phyloP scores from a whole-genome alignment of 106 monocot species.

The Vanilla planifolia region DNA sequence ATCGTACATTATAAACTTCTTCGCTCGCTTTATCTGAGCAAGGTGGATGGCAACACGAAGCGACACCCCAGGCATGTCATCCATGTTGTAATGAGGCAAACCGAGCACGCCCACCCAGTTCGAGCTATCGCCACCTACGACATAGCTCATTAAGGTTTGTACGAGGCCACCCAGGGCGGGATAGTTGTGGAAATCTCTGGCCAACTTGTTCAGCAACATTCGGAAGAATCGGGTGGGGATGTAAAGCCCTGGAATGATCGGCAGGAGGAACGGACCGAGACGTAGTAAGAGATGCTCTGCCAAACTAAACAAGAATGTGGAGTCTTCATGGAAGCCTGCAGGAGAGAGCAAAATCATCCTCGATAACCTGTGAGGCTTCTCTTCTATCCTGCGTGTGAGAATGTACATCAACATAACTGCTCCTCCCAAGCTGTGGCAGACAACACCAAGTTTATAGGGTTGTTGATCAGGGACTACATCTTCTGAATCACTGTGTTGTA shows the following conservation, averaged over 20 bases:
- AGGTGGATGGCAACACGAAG: slow-evolving; percentile 78
- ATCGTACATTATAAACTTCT: slow-evolving; percentile 86
- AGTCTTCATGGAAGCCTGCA: slow-evolving; percentile 95
- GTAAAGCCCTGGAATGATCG: slow-evolving; percentile 73
- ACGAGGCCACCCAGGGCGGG: slow-evolving; percentile 91
- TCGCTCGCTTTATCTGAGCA: slow-evolving; percentile 76
- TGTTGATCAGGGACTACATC: slow-evolving; percentile 21
- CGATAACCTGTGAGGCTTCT: slow-evolving; percentile 67
- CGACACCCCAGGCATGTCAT: slow-evolving; percentile 96
- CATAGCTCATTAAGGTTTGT: slow-evolving; percentile 90
- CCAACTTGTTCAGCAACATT: slow-evolving; percentile 95
- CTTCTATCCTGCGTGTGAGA: slow-evolving; percentile 46
- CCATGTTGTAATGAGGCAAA: slow-evolving; percentile 92
- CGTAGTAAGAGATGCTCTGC: slow-evolving; percentile 45
- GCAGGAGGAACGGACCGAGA: slow-evolving; percentile 72
- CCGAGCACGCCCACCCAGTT: slow-evolving; percentile 93
- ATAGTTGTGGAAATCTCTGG: slow-evolving; percentile 85
- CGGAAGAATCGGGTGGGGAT: slow-evolving; percentile 93
- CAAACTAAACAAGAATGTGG: slow-evolving; percentile 49
- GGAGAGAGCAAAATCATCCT: slow-evolving; percentile 84
- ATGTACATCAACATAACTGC: slow-evolving; percentile 93
- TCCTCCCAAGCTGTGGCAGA: slow-evolving; percentile 93
- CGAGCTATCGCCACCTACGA: slow-evolving; percentile 89
- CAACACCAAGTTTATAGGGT: slow-evolving; percentile 64
- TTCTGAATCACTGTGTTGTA: slow-evolving; percentile 5